phyloP scores from a whole-genome alignment of 2,329 filamentous ascomycete species.

The Pseudogymnoascus sp. region DNA sequence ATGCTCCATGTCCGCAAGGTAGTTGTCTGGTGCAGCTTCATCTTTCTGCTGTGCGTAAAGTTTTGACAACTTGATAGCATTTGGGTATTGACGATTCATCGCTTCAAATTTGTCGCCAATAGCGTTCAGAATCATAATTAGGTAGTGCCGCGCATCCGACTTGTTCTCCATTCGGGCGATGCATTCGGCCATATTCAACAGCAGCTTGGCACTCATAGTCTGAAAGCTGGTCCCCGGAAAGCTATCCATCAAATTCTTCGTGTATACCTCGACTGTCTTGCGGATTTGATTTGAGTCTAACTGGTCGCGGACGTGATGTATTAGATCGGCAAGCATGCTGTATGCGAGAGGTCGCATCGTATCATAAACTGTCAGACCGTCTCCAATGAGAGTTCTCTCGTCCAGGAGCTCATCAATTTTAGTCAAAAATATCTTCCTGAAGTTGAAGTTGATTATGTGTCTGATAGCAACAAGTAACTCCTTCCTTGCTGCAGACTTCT shows the following conservation, averaged over 20 bases:
- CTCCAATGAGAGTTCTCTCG: constrained; percentile 87
- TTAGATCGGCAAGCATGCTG: constrained; percentile 96
- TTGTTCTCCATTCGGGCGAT: constrained; percentile 93
- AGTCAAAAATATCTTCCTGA: constrained; percentile 84
- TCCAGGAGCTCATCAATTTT: constrained; percentile 95
- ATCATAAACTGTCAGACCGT: constrained; percentile 93
- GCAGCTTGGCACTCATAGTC: constrained; percentile 96
- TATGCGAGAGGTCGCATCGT: constrained; percentile 93
- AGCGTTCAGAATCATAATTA: constrained; percentile 95
- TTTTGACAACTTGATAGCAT: constrained; percentile 87
- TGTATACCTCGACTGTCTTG: constrained; percentile 94
- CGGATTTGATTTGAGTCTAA: constrained; percentile 85
- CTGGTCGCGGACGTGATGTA: constrained; percentile 92
- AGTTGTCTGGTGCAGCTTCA: constrained; percentile 65
- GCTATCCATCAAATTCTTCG: constrained; percentile 87
- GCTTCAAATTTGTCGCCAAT: constrained; percentile 97
- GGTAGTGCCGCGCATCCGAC: constrained; percentile 84
- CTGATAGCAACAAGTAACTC: constrained; percentile 93
- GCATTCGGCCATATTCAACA: constrained; percentile 97
- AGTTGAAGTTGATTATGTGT: constrained; percentile 99
- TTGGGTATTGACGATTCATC: constrained; percentile 95
- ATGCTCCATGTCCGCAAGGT: constrained; percentile 72
- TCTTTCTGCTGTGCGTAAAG: constrained; percentile 60
- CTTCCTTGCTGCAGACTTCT: constrained; percentile 89
- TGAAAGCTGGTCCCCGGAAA: constrained; percentile 98